Base-by-base conservation (phyloP, 2,329 filamentous ascomycete species). In the Helotiales sp. region DNA sequence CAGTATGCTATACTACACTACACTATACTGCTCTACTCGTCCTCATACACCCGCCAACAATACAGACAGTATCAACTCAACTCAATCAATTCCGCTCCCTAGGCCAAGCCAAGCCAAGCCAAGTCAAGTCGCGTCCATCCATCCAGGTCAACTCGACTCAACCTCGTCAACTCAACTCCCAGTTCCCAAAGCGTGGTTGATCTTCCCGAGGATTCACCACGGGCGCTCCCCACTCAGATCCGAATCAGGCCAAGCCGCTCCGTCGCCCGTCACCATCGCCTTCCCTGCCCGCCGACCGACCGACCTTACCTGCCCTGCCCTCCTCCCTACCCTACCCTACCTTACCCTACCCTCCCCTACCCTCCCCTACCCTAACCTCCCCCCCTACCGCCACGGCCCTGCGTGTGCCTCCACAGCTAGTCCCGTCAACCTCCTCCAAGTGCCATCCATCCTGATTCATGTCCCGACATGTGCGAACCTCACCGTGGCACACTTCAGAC, bases 391-490 rank as follows among this genome's bases (percentile, higher is more conserved):
- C n/a, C n/a, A n/a, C n/a, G n/a, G n/a, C n/a, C n/a, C n/a, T n/a
- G n/a, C n/a, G n/a, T n/a, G n/a, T n/a, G n/a, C n/a, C n/a, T n/a
- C 38, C 2, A 47, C 8, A n/a, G 25, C 44, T 9, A 29, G 8
- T 25, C 17, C 46, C 50, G 50, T 40, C 50, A 44, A 53, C 24
- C 19, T 42, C 27, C 2, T 15, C 4, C 25, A 22, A 3, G 15
- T n/a, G 13, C 25, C 27, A 24, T n/a, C n/a, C 7, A 31, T 29
- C 46, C 46, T 53, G 50, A 53, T 42, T 53, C 50, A 53, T 53
- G 50, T 53, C 30, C 36, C 50, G 50, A 53, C 50, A 53, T 53
- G 50, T 53, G 50, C 50, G 12, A 19, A 36, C 17, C 31, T 40
- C 22, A 25, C 30, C 34, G 19, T 50, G 29, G 33, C 13, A 15